Evolutionary conservation across 1,139 yeast species (phyloP).

Genomic region (Saccharomyces hybrid): DNA sequence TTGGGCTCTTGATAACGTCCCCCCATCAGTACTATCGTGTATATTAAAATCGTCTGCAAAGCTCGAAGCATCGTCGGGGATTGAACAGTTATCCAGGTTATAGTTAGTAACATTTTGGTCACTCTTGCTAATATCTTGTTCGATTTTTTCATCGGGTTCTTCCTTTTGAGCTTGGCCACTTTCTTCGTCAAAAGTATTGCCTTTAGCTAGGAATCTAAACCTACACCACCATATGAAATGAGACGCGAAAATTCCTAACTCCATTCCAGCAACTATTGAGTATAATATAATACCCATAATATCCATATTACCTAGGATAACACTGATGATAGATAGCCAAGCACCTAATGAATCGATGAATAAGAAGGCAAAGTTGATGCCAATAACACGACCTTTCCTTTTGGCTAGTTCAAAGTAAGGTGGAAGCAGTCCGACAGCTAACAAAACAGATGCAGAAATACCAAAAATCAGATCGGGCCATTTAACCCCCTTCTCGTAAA

Average conservation of each 20-base stretch:
- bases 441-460: conserved; percentile 62
- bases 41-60: background rate
- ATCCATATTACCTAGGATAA: conserved; percentile 58
- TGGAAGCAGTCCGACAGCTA: conserved; percentile 76
- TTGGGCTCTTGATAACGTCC: background rate
- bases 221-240: conserved; percentile 68
- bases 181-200: conserved; percentile 11
- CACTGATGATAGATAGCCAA: conserved; percentile 59
- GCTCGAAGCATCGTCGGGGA: conserved; percentile 1
- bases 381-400: conserved; percentile 76
- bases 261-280: conserved; percentile 62
- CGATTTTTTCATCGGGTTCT: conserved; percentile 6
- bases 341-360: conserved; percentile 80
- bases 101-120: background rate
- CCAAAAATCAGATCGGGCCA: conserved; percentile 85
- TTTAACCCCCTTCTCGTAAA: conserved; percentile 41
- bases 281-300: conserved; percentile 72
- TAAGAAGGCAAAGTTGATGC: conserved; percentile 78
- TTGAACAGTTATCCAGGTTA: background rate
- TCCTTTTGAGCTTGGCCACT: conserved; percentile 15
- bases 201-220: conserved; percentile 35
- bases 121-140: background rate
- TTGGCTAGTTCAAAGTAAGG: conserved; percentile 82
- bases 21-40: background rate
- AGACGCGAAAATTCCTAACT: conserved; percentile 65